Evolutionary conservation across 805 yeast species (phyloP).

Genomic region (Barnettozyma sp.): DNA sequence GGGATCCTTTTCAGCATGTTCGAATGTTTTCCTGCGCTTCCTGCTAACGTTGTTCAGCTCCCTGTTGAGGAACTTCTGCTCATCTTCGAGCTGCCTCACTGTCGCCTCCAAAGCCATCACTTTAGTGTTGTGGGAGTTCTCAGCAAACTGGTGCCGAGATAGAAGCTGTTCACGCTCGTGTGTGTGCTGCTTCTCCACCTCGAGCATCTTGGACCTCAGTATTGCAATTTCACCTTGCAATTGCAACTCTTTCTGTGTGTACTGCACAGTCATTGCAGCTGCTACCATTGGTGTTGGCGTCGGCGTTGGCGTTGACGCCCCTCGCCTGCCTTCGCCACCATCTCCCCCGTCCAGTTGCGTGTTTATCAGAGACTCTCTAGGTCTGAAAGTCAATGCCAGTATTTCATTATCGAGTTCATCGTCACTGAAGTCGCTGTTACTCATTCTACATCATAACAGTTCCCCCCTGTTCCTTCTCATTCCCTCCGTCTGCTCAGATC

Average conservation of each 20-base stretch:
- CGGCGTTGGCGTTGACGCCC: not conserved
- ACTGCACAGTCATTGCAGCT: not conserved
- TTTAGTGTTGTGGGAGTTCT: slow-evolving; percentile 28
- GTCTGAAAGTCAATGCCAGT: slow-evolving; percentile 40
- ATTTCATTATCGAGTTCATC: slow-evolving; percentile 38
- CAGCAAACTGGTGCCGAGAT: slow-evolving; percentile 15
- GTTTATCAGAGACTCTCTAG: slow-evolving; percentile 9
- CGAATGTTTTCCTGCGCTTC: slow-evolving; percentile 17
- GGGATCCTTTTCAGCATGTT: not conserved
- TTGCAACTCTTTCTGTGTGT: slow-evolving; percentile 29
- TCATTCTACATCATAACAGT: too few species aligned
- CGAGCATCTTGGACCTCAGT: slow-evolving; percentile 55
- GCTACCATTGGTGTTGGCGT: not conserved
- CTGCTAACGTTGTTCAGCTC: slow-evolving; percentile 34
- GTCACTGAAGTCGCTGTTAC: slow-evolving; percentile 32
- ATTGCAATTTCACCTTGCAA: slow-evolving; percentile 79
- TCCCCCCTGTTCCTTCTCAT: too few species aligned
- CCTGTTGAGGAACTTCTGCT: slow-evolving; percentile 45
- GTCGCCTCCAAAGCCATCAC: slow-evolving; percentile 34
- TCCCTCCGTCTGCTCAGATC: too few species aligned
- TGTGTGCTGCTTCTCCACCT: slow-evolving; percentile 33
- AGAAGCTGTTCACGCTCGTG: slow-evolving; percentile 23
- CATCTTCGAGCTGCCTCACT: slow-evolving; percentile 42
- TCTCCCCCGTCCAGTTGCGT: not conserved
- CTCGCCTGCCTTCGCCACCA: too few species aligned